Conservation (phyloP, 2,329 filamentous ascomycete species). For the Apiospora saccharicola region DNA sequence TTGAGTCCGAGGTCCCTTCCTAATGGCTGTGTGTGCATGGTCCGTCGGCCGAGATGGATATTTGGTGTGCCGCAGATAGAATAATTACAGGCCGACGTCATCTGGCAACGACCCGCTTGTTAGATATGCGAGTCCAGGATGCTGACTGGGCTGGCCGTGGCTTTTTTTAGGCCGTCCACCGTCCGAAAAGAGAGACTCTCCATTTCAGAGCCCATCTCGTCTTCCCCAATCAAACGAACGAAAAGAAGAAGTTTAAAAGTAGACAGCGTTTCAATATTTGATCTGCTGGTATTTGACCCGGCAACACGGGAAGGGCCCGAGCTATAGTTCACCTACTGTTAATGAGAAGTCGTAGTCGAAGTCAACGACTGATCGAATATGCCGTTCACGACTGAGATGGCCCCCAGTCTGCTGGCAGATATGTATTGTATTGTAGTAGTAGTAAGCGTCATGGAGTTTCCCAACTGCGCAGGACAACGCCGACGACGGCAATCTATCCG, state of each 20-base stretch:
- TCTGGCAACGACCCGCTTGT: constrained; percentile 4
- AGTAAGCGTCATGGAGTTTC: neutral
- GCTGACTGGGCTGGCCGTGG: neutral
- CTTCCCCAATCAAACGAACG: neutral
- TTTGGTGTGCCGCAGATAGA: constrained; percentile 5
- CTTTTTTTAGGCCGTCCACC: neutral
- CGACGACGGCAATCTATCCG: neutral
- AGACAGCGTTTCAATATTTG: constrained; percentile 1
- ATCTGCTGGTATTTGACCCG: constrained; percentile 11
- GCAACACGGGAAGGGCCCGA: constrained; percentile 3
- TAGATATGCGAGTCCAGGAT: neutral
- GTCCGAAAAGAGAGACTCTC: constrained; percentile 2
- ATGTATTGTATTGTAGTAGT: no score
- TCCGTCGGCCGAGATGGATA: constrained; percentile 15
- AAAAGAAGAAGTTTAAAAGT: neutral
- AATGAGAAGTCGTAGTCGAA: neutral
- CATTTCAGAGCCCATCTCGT: neutral
- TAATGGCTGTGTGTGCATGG: neutral
- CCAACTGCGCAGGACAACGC: neutral
- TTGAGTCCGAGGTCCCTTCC: neutral
- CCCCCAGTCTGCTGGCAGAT: no score
- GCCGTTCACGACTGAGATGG: neutral
- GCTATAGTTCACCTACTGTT: neutral
- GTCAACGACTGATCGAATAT: neutral
- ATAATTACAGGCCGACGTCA: constrained; percentile 11